These are phyloP conservation scores for Xylaria venustula DNA, from an alignment of 495 filamentous ascomycete species.

Conservation along the genomic window DNA sequence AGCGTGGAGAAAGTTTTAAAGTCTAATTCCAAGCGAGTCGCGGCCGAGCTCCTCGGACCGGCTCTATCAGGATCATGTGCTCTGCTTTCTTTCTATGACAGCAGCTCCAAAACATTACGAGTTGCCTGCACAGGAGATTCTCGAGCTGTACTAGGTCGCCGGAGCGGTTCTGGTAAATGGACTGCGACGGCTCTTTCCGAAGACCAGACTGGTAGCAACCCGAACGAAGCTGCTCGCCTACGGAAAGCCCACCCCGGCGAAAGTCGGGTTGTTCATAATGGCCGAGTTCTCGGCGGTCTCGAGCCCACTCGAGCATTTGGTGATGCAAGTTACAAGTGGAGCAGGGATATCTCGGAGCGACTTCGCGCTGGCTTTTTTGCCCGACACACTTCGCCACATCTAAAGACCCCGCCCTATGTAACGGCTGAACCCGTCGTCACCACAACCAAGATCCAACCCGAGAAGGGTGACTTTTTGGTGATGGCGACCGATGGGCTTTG, in stretches of 20 bases:
- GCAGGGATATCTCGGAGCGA: conserved; percentile 71
- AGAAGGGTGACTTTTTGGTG: conserved; percentile 90
- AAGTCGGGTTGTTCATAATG: conserved; percentile 76
- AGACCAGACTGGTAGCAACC: conserved; percentile 88
- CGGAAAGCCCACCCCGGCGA: conserved; percentile 86
- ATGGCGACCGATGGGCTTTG: conserved; percentile 96
- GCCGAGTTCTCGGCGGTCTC: conserved; percentile 85
- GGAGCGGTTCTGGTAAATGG: conserved; percentile 81
- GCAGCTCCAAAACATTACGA: conserved; percentile 72
- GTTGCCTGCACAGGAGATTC: conserved; percentile 96
- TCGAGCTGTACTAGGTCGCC: conserved; percentile 84
- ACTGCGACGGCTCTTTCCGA: conserved; percentile 82
- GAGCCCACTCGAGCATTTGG: conserved; percentile 94
- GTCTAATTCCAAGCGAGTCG: conserved; percentile 78
- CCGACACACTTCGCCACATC: conserved; percentile 62
- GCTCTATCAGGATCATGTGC: conserved; percentile 95
- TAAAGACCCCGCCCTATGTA: conserved; percentile 94
- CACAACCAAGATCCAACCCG: conserved; percentile 89
- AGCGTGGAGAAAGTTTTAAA: conserved; percentile 86
- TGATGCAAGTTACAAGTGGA: conserved; percentile 97
- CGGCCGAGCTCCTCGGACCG: conserved; percentile 87
- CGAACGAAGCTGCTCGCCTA: conserved; percentile 77
- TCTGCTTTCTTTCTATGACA: conserved; percentile 94
- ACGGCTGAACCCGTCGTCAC: conserved; percentile 95
- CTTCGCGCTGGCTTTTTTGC: conserved; percentile 85